Conservation (phyloP, 176 grass and related monocot species). For the Carex parvula region DNA sequence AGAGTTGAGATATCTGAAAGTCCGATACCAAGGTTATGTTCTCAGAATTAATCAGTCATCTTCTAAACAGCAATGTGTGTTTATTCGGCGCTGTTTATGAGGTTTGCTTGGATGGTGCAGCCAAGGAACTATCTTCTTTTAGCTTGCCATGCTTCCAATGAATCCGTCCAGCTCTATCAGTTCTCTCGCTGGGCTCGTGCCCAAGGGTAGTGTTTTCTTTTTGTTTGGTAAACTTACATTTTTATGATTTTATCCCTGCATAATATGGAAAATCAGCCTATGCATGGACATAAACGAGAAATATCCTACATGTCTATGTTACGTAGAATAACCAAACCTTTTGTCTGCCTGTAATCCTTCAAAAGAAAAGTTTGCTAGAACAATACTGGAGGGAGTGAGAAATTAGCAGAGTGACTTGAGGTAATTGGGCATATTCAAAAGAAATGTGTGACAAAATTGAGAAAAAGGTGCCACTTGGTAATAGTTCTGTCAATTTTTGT, state of each 20-base stretch:
- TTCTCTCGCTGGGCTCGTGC: conserved; percentile 62
- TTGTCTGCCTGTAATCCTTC: not conserved
- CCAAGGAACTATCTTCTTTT: conserved; percentile 86
- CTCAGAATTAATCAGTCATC: conserved; percentile 7
- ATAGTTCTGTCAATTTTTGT: not conserved
- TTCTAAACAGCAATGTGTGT: conserved; percentile 72
- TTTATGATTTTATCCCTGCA: not conserved
- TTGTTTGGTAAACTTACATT: not conserved
- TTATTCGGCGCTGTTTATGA: conserved; percentile 78
- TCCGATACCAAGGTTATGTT: not conserved
- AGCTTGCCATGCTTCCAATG: conserved; percentile 74
- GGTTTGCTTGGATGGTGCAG: conserved; percentile 90
- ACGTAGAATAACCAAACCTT: not conserved
- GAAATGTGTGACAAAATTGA: not conserved
- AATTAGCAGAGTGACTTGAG: not conserved
- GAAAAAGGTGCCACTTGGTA: not conserved
- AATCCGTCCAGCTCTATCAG: conserved; percentile 82
- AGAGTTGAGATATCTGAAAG: not conserved
- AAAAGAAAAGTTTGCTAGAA: not conserved
- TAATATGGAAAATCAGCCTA: not conserved
- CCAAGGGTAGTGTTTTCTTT: conserved; percentile 43
- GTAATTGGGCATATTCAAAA: not conserved
- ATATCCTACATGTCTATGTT: not conserved
- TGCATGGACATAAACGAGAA: not conserved
- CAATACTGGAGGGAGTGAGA: not conserved